Evolutionary conservation across 768 basidiomycete genomes (phyloP).

Genomic region (Neoboletus magnificus): DNA sequence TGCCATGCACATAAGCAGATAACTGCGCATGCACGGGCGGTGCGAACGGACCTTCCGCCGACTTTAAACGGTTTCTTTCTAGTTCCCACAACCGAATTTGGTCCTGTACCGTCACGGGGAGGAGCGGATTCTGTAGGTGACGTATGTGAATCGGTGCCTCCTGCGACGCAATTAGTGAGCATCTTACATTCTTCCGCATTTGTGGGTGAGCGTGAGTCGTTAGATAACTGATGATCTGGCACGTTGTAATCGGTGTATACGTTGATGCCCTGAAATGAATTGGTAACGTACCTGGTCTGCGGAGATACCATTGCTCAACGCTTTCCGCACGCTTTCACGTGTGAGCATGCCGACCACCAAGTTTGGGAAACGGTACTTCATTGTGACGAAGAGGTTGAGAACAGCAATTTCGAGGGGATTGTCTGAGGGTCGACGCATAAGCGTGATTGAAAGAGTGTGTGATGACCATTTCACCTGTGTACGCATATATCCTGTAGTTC

Average conservation of each 20-base stretch:
- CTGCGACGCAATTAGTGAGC: conserved; percentile 6
- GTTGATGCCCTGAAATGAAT: conserved; percentile 12
- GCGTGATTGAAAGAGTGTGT: neutral
- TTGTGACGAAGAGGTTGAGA: conserved; percentile 85
- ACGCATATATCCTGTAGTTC: conserved; percentile 97
- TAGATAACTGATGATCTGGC: conserved; percentile 92
- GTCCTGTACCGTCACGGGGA: conserved; percentile 97
- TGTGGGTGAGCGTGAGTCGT: conserved; percentile 95
- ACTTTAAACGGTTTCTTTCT: conserved; percentile 87
- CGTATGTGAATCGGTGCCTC: conserved; percentile 12
- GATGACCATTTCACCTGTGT: conserved; percentile 64
- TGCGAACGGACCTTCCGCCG: conserved; percentile 68
- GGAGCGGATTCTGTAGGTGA: conserved; percentile 69
- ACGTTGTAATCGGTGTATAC: conserved; percentile 14
- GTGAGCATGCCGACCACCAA: conserved; percentile 95
- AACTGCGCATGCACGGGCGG: conserved; percentile 6
- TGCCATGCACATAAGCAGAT: conserved; percentile 4
- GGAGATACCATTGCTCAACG: conserved; percentile 91
- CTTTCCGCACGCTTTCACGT: conserved; percentile 92
- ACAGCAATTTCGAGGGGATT: conserved; percentile 97
- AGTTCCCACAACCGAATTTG: conserved; percentile 97
- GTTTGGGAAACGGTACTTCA: conserved; percentile 95
- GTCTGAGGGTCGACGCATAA: conserved; percentile 46
- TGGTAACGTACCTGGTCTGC: conserved; percentile 77
- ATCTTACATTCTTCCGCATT: conserved; percentile 87